phyloP scores from a whole-genome alignment of 2,329 filamentous ascomycete species.

The Didymellaceae sp. region DNA sequence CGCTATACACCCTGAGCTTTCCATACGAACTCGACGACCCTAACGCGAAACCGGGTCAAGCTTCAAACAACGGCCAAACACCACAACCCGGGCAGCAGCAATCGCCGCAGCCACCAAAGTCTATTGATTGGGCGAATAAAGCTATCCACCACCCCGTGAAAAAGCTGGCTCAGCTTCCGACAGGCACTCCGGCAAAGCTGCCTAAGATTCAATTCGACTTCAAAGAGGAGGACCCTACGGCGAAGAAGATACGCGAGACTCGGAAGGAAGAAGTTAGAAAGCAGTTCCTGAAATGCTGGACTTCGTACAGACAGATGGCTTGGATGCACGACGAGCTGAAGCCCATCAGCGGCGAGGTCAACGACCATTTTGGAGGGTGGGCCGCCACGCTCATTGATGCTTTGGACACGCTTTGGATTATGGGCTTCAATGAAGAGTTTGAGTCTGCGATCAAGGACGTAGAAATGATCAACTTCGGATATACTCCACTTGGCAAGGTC shows the following conservation, averaged over 20 bases:
- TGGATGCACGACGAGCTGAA: slow-evolving; percentile 59
- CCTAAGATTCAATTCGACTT: slow-evolving; percentile 54
- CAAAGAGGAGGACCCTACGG: slow-evolving; percentile 41
- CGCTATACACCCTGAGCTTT: slow-evolving; percentile 47
- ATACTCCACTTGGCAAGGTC: slow-evolving; percentile 47
- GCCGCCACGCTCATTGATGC: slow-evolving; percentile 55
- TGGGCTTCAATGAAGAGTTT: slow-evolving; percentile 57
- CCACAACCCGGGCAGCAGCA: slow-evolving; percentile 6
- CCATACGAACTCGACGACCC: slow-evolving; percentile 33
- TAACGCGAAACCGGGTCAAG: slow-evolving; percentile 7
- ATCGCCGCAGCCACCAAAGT: slow-evolving; percentile 14
- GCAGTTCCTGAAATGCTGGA: slow-evolving; percentile 54
- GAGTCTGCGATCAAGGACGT: slow-evolving; percentile 53
- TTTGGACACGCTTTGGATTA: slow-evolving; percentile 57
- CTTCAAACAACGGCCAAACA: slow-evolving; percentile 16
- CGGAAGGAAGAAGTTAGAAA: slow-evolving; percentile 49
- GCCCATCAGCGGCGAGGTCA: slow-evolving; percentile 51
- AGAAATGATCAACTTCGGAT: slow-evolving; percentile 52
- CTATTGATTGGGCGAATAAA: slow-evolving; percentile 51
- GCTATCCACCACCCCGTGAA: slow-evolving; percentile 50
- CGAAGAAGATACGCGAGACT: slow-evolving; percentile 43
- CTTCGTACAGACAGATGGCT: slow-evolving; percentile 52
- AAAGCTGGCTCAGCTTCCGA: slow-evolving; percentile 47
- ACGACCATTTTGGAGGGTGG: slow-evolving; percentile 56
- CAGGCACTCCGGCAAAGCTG: slow-evolving; percentile 44